Evolutionary conservation across 305 asterid genomes (phyloP), one percentile per base, ranked within the genome.

Genomic region (Striga hermonthica): DNA sequence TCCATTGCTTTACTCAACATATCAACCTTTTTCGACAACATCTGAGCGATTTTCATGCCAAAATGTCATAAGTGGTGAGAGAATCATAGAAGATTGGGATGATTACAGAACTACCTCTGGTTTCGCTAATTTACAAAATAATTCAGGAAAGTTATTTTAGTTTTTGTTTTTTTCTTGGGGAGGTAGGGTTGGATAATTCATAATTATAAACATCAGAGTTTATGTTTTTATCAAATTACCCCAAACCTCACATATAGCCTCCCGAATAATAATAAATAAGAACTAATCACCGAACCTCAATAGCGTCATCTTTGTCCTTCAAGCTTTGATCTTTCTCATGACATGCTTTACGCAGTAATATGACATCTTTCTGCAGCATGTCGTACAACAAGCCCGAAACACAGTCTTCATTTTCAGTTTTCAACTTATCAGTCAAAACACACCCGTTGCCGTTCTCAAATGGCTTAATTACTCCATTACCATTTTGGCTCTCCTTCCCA

Each of bases 341-440:
- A 81, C 96, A 86, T 64, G 86, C 84, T 78, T 81, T 89, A 45
- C 87, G 80, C 74, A 91, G 79, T 31, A 67, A 28, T 65, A 85
- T 81, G 57, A 88, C 96, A 81, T 88, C 98, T 77, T 86, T 91
- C 82, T 91, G 96, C 81, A 88, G 81, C 87, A 88, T 78, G 78
- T 86, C 96, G 52, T 91, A 88, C 60, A 91, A 70, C 68, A 69
- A 39, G 48, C 96, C 98, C 58, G 95, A 88, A 50, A 91, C 91
- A 69, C 11, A 74, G 74, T 91, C 96, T 71, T 79, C 88, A 67
- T 70, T 78, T 44, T 70, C 89, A 59, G 67, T 70, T 74, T 73
- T 77, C 37, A 57, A n/a, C 75, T 79, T 87, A 49, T 72, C 94
- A 41, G 72, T 63, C 31, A 52, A 61, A 67, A 68, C 61, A 60